A percentile compares a stretch with the other conserved stretches of the same genome.
phyloP scores from a whole-genome alignment of 2,329 filamentous ascomycete genomes.

The Alternaria viburni region DNA sequence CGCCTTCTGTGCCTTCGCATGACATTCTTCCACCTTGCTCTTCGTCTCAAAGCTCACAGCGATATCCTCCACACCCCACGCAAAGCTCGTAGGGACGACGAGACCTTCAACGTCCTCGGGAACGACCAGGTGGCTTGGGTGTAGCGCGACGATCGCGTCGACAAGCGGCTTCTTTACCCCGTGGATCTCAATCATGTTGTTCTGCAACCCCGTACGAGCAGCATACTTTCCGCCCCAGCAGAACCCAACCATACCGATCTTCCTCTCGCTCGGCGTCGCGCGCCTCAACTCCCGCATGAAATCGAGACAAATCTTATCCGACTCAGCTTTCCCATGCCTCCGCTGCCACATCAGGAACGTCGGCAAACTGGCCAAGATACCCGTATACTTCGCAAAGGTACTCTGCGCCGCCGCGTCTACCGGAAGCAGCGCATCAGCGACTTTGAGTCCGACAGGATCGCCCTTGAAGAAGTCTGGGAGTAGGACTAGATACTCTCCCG shows the following conservation, averaged over 20 bases:
- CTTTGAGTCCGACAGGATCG: constrained; percentile 20
- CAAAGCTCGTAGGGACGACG: constrained; percentile 24
- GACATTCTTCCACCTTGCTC: constrained; percentile 20
- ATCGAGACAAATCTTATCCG: constrained; percentile 45
- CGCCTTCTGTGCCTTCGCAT: constrained; percentile 12
- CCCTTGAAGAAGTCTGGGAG: constrained; percentile 36
- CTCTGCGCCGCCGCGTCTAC: constrained; percentile 46
- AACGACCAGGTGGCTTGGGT: constrained; percentile 47
- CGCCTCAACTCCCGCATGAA: constrained; percentile 41
- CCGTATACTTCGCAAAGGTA: constrained; percentile 47
- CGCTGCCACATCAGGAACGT: constrained; percentile 34
- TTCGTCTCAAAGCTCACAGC: constrained; percentile 24
- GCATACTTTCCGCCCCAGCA: constrained; percentile 49
- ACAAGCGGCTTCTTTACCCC: constrained; percentile 44
- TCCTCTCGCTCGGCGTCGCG: constrained; percentile 35
- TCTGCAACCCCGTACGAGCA: constrained; percentile 20
- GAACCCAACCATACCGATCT: constrained; percentile 42
- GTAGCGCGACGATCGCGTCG: constrained; percentile 48
- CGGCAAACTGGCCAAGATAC: constrained; percentile 41
- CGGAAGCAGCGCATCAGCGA: constrained; percentile 48
- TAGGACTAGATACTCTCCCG: constrained; percentile 30
- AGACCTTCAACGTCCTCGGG: constrained; percentile 38
- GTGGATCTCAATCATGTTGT: constrained; percentile 46
- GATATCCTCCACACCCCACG: constrained; percentile 25
- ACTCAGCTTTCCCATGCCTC: constrained; percentile 40